Conservation (phyloP, 768 basidiomycete species). For the Russula sp. region DNA sequence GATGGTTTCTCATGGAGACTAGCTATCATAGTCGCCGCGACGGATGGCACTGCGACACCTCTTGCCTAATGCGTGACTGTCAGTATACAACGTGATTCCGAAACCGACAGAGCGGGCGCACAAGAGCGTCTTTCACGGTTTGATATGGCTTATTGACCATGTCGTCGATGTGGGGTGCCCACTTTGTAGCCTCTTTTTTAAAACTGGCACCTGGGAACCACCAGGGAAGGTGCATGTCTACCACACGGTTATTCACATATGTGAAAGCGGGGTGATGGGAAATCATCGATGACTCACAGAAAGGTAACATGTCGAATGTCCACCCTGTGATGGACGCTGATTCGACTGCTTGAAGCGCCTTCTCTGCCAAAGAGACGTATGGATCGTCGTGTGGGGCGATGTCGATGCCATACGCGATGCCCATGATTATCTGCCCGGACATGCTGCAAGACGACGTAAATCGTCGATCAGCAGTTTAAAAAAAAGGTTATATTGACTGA, state of each 20-base stretch:
- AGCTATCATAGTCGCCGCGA: conserved; percentile 17
- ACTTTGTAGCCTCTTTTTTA: conserved; percentile 23
- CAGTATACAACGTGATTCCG: not conserved
- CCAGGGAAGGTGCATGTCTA: conserved; percentile 25
- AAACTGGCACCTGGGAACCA: conserved; percentile 30
- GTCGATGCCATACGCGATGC: conserved; percentile 25
- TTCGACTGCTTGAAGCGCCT: conserved; percentile 19
- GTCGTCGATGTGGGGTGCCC: conserved; percentile 23
- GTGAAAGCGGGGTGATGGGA: not conserved
- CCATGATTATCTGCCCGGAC: conserved; percentile 23
- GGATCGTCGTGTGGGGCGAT: conserved; percentile 23
- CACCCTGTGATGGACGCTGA: conserved; percentile 15
- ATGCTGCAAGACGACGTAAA: conserved; percentile 13
- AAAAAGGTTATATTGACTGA: not conserved
- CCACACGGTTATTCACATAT: not conserved
- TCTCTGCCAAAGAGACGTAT: conserved; percentile 21
- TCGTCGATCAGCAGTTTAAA: conserved; percentile 3
- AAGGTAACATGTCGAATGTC: conserved; percentile 22
- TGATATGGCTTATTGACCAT: conserved; percentile 27
- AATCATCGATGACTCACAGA: conserved; percentile 14
- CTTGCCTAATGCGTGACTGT: conserved; percentile 1
- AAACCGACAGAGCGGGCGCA: not conserved
- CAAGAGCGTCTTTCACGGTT: conserved; percentile 20
- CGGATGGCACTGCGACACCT: conserved; percentile 12
- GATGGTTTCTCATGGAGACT: conserved; percentile 12